Evolutionary conservation across 371 early-diverging fungal species (phyloP).

Genomic region (Mortierella sp.): DNA sequence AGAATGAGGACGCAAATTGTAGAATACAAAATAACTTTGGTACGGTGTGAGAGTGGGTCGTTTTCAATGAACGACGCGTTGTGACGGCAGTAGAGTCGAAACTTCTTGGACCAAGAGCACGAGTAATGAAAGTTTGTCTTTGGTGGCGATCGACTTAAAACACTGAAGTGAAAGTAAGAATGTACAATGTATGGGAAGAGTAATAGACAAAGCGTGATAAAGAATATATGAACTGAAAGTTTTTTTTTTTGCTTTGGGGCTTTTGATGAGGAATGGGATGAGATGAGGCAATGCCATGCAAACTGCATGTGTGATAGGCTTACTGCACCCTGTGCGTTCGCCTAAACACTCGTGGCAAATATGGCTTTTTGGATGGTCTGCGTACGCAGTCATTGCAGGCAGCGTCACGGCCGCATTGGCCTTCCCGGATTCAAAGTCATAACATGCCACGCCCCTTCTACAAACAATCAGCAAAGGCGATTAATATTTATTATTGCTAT

Average conservation of each 20-base stretch:
- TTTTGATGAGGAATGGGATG: not conserved
- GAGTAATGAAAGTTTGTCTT: not conserved
- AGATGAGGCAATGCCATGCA: not conserved
- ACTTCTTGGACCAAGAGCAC: constrained; percentile 3
- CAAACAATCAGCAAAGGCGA: too few relatives aligned
- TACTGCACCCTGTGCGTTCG: too few relatives aligned
- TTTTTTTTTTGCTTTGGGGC: not conserved
- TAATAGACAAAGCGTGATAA: not conserved
- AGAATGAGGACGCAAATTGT: too few relatives aligned
- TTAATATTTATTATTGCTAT: not conserved
- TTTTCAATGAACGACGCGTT: not conserved
- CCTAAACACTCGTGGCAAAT: too few relatives aligned
- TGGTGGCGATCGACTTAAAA: not conserved
- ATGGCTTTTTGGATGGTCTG: too few relatives aligned
- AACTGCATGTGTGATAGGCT: not conserved
- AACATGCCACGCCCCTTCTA: too few relatives aligned
- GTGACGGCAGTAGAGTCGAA: not conserved
- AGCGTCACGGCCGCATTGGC: too few relatives aligned
- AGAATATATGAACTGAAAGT: too few relatives aligned
- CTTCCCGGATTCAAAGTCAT: too few relatives aligned
- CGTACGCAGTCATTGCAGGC: too few relatives aligned
- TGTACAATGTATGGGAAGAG: not conserved
- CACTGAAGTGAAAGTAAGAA: not conserved
- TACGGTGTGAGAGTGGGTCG: too few relatives aligned
- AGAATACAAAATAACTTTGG: too few relatives aligned